Evolutionary conservation across 1,284 basidiomycete species (phyloP).

Genomic region (Leccinum pseudoinsigne): DNA sequence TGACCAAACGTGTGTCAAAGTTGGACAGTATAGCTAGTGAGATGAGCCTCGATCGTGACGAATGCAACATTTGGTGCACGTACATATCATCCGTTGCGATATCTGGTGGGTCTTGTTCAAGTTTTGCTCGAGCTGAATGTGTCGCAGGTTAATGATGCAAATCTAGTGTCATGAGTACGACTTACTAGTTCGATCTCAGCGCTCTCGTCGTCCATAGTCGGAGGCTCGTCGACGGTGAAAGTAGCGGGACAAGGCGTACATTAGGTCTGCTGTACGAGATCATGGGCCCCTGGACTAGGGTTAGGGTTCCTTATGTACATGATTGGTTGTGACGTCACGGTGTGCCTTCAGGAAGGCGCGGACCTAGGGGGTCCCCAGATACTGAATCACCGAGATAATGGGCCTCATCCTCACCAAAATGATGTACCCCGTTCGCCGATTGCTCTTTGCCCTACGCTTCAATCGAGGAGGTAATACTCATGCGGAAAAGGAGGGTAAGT

Average conservation of each 20-base stretch:
- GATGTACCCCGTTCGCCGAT: neutral
- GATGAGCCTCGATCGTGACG: slow-evolving; percentile 18
- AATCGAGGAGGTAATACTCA: neutral
- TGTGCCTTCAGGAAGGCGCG: no score
- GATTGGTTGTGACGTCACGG: no score
- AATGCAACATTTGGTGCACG: slow-evolving; percentile 26
- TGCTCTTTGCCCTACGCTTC: neutral
- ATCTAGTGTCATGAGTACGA: neutral
- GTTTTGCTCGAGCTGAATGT: slow-evolving; percentile 74
- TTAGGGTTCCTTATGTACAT: neutral
- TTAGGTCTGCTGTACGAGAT: neutral
- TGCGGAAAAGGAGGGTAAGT: slow-evolving; percentile 10
- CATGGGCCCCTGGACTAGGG: neutral
- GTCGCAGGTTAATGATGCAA: neutral
- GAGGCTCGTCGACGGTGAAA: neutral
- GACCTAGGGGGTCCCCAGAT: no score
- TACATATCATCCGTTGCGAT: slow-evolving; percentile 80
- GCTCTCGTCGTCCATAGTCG: slow-evolving; percentile 29
- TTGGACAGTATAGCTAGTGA: slow-evolving; percentile 70
- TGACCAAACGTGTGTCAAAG: slow-evolving; percentile 74
- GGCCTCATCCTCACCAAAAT: slow-evolving; percentile 12
- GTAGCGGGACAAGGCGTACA: neutral
- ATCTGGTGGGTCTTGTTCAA: slow-evolving; percentile 80
- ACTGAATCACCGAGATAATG: slow-evolving; percentile 5
- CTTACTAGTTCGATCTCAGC: slow-evolving; percentile 29